A percentile compares a stretch with the other conserved stretches of the same genome.
phyloP scores from a whole-genome alignment of 129 eudicot genomes.

The Helichrysum umbraculigerum region DNA sequence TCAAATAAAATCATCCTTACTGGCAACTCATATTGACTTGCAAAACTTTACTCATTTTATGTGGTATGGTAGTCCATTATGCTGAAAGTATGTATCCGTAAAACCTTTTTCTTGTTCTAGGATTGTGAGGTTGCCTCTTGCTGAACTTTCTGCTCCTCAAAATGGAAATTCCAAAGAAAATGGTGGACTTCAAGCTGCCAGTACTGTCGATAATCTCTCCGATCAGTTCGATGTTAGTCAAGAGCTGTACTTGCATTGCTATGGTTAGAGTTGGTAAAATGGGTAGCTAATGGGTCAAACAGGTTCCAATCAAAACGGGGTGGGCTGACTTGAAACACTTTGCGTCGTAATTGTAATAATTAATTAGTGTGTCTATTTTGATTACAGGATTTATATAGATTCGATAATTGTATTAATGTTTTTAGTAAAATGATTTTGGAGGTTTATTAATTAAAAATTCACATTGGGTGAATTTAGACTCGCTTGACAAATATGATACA shows the following conservation, averaged over 20 bases:
- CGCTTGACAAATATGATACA: background rate
- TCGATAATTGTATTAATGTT: background rate
- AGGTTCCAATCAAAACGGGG: background rate
- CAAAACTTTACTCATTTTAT: background rate
- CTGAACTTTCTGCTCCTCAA: conserved; percentile 45
- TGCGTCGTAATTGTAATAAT: background rate
- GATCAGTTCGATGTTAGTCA: conserved; percentile 31
- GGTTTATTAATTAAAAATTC: background rate
- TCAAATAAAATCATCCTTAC: conserved; percentile 3
- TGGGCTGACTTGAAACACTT: background rate
- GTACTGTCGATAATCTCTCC: conserved; percentile 33
- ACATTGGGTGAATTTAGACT: background rate
- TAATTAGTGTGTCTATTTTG: background rate
- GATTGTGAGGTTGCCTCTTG: conserved; percentile 64
- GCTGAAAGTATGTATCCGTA: background rate
- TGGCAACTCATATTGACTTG: background rate
- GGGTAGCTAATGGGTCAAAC: background rate
- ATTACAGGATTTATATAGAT: background rate
- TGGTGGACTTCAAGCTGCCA: conserved; percentile 38
- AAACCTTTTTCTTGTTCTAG: conserved; percentile 38
- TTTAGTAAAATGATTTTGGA: background rate
- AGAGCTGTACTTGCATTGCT: background rate
- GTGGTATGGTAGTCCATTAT: conserved; percentile 3
- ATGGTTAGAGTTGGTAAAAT: background rate
- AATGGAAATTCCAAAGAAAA: conserved; percentile 36